phyloP scores from a whole-genome alignment of 192 early-diverging fungal species.

The Gaertneriomyces semiglobifer region DNA sequence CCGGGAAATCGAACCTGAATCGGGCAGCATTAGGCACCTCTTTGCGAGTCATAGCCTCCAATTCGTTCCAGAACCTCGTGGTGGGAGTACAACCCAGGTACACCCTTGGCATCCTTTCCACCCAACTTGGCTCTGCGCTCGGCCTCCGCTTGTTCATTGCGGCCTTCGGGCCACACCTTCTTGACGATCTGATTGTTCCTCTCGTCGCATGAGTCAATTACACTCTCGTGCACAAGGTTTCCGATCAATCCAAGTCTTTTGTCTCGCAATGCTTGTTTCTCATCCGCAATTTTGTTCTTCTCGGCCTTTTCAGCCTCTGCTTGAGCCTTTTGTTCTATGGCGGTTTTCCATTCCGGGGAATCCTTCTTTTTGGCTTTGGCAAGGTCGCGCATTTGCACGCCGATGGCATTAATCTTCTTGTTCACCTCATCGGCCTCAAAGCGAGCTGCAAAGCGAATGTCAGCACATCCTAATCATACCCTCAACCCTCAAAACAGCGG shows the following conservation, averaged over 20 bases:
- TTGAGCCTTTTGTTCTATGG: slow-evolving; percentile 72
- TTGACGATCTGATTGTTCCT: slow-evolving; percentile 48
- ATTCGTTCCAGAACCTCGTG: slow-evolving; percentile 92
- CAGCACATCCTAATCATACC: neutral
- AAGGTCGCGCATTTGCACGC: slow-evolving; percentile 85
- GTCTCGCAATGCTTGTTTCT: slow-evolving; percentile 64
- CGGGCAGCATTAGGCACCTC: slow-evolving; percentile 47
- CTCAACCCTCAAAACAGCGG: neutral
- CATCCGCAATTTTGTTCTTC: slow-evolving; percentile 53
- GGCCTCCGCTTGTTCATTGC: slow-evolving; percentile 39
- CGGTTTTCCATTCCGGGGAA: slow-evolving; percentile 16
- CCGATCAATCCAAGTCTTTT: slow-evolving; percentile 71
- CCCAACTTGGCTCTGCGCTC: slow-evolving; percentile 36
- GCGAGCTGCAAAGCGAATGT: slow-evolving; percentile 50
- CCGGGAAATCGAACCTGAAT: slow-evolving; percentile 2
- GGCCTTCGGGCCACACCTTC: slow-evolving; percentile 55
- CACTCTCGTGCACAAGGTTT: slow-evolving; percentile 92
- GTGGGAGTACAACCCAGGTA: slow-evolving; percentile 62
- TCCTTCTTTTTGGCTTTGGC: slow-evolving; percentile 67
- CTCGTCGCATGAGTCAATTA: slow-evolving; percentile 83
- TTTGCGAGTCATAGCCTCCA: slow-evolving; percentile 81
- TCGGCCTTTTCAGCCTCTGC: slow-evolving; percentile 68
- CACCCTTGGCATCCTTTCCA: slow-evolving; percentile 49
- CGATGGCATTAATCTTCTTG: slow-evolving; percentile 85
- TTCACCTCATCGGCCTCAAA: slow-evolving; percentile 86